These are phyloP conservation scores for Euphorbia celastroides DNA, from an alignment of 441 rosid species.

Conservation along the genomic window DNA sequence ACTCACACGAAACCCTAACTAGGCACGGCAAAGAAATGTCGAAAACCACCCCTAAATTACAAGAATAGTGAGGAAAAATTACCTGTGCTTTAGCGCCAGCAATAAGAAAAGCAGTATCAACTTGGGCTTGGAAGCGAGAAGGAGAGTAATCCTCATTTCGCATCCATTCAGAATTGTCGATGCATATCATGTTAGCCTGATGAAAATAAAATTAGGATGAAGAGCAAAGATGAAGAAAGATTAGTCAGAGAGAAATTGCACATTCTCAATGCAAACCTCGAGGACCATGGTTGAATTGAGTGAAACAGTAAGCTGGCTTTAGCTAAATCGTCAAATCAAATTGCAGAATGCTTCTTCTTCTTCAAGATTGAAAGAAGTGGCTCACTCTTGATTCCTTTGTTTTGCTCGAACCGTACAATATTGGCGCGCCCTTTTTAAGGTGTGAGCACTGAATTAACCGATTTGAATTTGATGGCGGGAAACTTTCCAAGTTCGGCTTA, in stretches of 20 bases:
- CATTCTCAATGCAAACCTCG: constrained; percentile 42
- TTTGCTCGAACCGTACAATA: too few relatives aligned
- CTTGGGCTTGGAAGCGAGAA: constrained; percentile 76
- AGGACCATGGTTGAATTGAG: constrained; percentile 59
- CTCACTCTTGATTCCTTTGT: too few relatives aligned
- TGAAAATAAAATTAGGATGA: not conserved
- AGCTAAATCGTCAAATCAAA: too few relatives aligned
- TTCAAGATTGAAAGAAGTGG: too few relatives aligned
- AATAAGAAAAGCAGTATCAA: constrained; percentile 82
- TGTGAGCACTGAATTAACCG: too few relatives aligned
- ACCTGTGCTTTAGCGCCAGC: constrained; percentile 96
- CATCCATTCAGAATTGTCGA: constrained; percentile 98
- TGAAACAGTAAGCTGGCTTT: not conserved
- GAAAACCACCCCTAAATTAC: too few relatives aligned
- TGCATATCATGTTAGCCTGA: constrained; percentile 90
- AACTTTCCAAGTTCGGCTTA: too few relatives aligned
- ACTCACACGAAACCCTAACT: constrained; percentile 12
- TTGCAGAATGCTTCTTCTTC: too few relatives aligned
- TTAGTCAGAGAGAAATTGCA: not conserved
- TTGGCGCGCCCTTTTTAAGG: too few relatives aligned
- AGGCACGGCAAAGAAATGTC: too few relatives aligned
- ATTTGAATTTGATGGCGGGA: too few relatives aligned
- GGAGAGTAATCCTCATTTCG: constrained; percentile 93
- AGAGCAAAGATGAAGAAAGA: not conserved
- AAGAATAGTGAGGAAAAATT: not conserved